Evolutionary conservation across 2,329 filamentous ascomycete genomes (phyloP).

Genomic region (Ceratocystis eucalypticola): DNA sequence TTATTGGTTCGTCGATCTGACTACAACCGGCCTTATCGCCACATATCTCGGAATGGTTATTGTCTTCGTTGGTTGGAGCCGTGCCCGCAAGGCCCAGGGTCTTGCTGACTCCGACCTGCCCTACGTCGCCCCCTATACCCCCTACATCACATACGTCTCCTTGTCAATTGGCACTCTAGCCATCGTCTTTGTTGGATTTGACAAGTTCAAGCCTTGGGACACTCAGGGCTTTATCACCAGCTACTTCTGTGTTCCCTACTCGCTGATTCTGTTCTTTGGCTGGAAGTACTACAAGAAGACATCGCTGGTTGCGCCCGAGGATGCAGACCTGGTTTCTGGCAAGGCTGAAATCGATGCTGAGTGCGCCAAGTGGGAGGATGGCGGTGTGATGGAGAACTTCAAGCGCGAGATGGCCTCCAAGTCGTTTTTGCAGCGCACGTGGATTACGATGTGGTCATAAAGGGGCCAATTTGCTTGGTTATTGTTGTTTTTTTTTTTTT

Average conservation of each 20-base stretch:
- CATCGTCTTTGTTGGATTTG: constrained; percentile 44
- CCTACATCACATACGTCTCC: constrained; percentile 11
- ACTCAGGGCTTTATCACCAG: constrained; percentile 31
- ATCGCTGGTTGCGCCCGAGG: constrained; percentile 38
- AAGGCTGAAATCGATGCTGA: constrained; percentile 51
- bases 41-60: constrained; percentile 44
- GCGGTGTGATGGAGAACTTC: constrained; percentile 35
- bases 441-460: constrained; percentile 30
- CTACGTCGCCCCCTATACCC: constrained; percentile 33
- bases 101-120: constrained; percentile 36
- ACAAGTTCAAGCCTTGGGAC: constrained; percentile 39
- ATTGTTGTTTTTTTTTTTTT: not conserved
- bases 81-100: constrained; percentile 40
- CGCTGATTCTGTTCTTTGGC: constrained; percentile 42
- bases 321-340: constrained; percentile 49
- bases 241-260: constrained; percentile 42
- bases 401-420: constrained; percentile 27
- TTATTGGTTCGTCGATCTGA: constrained; percentile 41
- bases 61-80: constrained; percentile 36
- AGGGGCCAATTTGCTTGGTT: not conserved
- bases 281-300: constrained; percentile 56
- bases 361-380: constrained; percentile 33
- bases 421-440: constrained; percentile 27
- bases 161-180: constrained; percentile 37
- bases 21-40: constrained; percentile 46